Base-by-base conservation (phyloP, 257 asterid genomes). In the Henckelia pumila region DNA sequence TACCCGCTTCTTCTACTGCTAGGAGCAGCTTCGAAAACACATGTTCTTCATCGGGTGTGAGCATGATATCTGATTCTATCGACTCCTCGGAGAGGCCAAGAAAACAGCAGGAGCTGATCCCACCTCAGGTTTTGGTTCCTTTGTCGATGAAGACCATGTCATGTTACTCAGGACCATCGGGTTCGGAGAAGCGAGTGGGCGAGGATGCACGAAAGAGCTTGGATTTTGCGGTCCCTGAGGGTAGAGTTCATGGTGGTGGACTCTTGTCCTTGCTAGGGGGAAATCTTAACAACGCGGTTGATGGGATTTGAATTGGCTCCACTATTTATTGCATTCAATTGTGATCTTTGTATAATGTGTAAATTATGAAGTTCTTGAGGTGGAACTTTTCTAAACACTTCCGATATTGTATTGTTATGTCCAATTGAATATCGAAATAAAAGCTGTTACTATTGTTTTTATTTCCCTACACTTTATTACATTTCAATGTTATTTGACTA, bases 191-290 rank as follows among this genome's bases (percentile, higher is more conserved):
- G 76, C 79, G 65, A 29, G 77, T 56, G 16, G 89, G 79, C 79
- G 73, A 71, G 66, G 73, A 68, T 50, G 67, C 58, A 3, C 64
- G 68, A 37, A 79, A 49, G 67, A 60, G 84, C 66, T 70, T 77
- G n/a, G 78, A 74, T 66, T 77, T 78, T 40, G 83, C 61, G 49
- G 83, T 84, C 22, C 85, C 93, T 4, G 97, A 91, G 77, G 97
- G 97, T 2, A 80, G 97, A 73, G 97, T 91, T 44, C 97, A 91
- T 73, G 97, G 97, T 52, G 97, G 97, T 61, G 95, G 96, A n/a
- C 88, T 91, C 16, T 69, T 91, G 80, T 86, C 97, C n/a, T 74
- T 91, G 56, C 84, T 91, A 33, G 93, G 89, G 9, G 96, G 96
- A 28, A 78, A 79, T 77, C 68, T 88, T 67, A 82, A 79, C 70